phyloP scores from a whole-genome alignment of 2,329 filamentous ascomycete genomes.

The Xylariaceae sp. region DNA sequence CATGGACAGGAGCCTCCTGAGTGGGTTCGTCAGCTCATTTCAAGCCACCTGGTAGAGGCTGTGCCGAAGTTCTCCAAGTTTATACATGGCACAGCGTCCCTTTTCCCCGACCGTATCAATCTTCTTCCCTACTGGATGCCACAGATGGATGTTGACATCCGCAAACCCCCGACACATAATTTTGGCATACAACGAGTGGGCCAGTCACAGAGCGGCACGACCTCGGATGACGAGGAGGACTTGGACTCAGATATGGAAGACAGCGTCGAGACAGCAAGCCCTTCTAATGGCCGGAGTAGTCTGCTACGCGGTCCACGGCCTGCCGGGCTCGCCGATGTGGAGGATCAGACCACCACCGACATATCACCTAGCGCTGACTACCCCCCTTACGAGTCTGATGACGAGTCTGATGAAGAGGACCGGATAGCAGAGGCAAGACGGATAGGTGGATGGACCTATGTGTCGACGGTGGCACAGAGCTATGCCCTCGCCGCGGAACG shows the following conservation, averaged over 20 bases:
- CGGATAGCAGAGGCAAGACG: conserved; percentile 71
- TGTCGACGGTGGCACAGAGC: conserved; percentile 50
- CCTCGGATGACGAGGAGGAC: conserved; percentile 69
- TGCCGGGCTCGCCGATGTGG: conserved; percentile 53
- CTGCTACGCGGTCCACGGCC: conserved; percentile 17
- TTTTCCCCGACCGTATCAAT: conserved; percentile 84
- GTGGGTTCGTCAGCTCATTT: conserved; percentile 90
- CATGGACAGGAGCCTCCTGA: conserved; percentile 90
- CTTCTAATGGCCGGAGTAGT: conserved; percentile 16
- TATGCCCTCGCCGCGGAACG: conserved; percentile 40
- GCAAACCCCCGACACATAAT: conserved; percentile 80
- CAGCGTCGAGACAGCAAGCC: conserved; percentile 20
- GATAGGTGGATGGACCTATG: conserved; percentile 72
- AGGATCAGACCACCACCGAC: conserved; percentile 71
- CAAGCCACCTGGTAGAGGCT: conserved; percentile 94
- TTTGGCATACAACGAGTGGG: conserved; percentile 85
- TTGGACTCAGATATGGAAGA: conserved; percentile 62
- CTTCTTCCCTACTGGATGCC: conserved; percentile 96
- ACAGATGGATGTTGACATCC: conserved; percentile 96
- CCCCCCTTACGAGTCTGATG: conserved; percentile 85
- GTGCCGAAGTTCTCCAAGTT: conserved; percentile 99
- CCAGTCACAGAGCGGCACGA: conserved; percentile 69
- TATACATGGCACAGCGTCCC: conserved; percentile 84
- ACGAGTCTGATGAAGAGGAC: conserved; percentile 64
- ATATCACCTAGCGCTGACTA: conserved; percentile 63